Percentiles rank a stretch among this genome's conserved stretches.
These are phyloP conservation scores for Ziziphus jujuba DNA, from an alignment of 306 rosid genomes.

Conservation along the genomic window DNA sequence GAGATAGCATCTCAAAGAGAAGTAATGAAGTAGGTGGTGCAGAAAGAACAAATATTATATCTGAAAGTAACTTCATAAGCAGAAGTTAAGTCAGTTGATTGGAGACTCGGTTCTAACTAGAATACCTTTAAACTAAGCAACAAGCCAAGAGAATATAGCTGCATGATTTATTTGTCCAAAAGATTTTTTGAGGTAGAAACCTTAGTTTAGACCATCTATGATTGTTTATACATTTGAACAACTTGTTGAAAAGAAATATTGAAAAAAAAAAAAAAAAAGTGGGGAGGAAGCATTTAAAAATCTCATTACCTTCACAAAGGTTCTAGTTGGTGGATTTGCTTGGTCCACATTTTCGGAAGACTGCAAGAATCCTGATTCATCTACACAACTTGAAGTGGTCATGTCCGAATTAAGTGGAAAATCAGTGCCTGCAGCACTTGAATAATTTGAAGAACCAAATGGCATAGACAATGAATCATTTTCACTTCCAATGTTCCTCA, in stretches of 20 bases:
- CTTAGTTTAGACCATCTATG: too few relatives aligned
- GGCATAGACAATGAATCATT: slow-evolving; percentile 48
- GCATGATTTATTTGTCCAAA: too few relatives aligned
- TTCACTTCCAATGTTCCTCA: slow-evolving; percentile 55
- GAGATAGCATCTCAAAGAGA: too few relatives aligned
- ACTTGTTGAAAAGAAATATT: not conserved
- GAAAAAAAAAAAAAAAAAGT: not conserved
- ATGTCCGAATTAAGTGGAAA: slow-evolving; percentile 59
- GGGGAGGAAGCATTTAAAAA: not conserved
- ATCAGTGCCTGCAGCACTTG: slow-evolving; percentile 50
- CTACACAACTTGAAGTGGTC: slow-evolving; percentile 56
- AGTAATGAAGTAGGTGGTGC: too few relatives aligned
- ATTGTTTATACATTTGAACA: not conserved
- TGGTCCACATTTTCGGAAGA: slow-evolving; percentile 62
- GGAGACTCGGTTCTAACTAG: too few relatives aligned
- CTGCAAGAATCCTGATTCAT: slow-evolving; percentile 69
- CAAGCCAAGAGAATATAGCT: too few relatives aligned
- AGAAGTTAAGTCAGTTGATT: too few relatives aligned
- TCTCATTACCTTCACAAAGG: slow-evolving; percentile 75
- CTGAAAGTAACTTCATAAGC: too few relatives aligned
- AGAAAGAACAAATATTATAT: too few relatives aligned
- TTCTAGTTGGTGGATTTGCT: slow-evolving; percentile 54
- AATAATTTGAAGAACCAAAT: slow-evolving; percentile 59
- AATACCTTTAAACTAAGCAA: too few relatives aligned
- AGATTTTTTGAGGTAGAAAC: too few relatives aligned